Percentiles rank a stretch among this genome's conserved stretches.
phyloP scores from a whole-genome alignment of 169 alveolate genomes.

The Plasmodium adleri region DNA sequence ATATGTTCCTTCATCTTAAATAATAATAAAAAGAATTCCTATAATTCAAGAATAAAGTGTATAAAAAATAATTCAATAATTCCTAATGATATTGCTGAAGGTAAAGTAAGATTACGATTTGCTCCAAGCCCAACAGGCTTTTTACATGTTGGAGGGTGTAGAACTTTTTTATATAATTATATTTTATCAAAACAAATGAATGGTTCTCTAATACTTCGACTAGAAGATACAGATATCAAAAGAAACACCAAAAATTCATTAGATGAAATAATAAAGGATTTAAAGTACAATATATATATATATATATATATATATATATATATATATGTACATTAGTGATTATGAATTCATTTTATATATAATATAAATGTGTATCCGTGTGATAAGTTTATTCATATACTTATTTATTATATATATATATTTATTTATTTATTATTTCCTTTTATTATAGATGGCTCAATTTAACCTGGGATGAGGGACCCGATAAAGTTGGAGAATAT shows the following conservation, averaged over 20 bases:
- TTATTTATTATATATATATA: too few species aligned
- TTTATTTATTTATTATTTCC: not conserved
- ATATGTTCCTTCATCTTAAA: constrained; percentile 27
- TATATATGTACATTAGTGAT: not conserved
- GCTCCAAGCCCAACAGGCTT: constrained; percentile 89
- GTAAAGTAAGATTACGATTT: constrained; percentile 66
- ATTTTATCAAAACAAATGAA: constrained; percentile 77
- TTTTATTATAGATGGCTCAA: constrained; percentile 84
- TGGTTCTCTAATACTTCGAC: constrained; percentile 82
- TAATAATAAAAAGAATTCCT: constrained; percentile 1
- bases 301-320: constrained; percentile 1
- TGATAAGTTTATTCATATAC: too few species aligned
- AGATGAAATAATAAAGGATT: constrained; percentile 78
- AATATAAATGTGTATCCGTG: too few species aligned
- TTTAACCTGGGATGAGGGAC: constrained; percentile 87
- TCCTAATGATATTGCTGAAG: constrained; percentile 9
- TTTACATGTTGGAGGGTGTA: constrained; percentile 87
- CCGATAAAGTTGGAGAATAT: constrained; percentile 79
- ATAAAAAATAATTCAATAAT: not conserved
- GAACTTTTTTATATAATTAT: constrained; percentile 88
- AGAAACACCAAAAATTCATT: constrained; percentile 76
- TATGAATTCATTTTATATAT: not conserved
- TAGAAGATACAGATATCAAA: constrained; percentile 88
- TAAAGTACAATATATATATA: constrained; percentile 77
- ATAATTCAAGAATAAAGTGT: constrained; percentile 27